Conservation (phyloP, 805 yeast genomes). For the Yarrowia porcina region DNA sequence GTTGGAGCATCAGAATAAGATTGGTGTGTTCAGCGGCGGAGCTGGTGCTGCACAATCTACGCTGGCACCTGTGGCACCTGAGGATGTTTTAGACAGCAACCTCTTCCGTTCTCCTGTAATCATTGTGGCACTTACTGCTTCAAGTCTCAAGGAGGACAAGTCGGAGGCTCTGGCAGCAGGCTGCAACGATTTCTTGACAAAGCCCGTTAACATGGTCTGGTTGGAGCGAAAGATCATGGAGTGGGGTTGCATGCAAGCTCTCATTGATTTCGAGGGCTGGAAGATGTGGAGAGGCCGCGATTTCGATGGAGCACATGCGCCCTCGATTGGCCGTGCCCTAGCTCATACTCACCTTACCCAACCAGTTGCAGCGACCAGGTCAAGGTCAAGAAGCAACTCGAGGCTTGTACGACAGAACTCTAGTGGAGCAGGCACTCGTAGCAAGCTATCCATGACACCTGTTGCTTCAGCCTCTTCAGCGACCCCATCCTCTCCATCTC, state of each 20-base stretch:
- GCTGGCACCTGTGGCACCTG: slow-evolving; percentile 32
- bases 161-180: slow-evolving; percentile 94
- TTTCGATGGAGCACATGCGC: slow-evolving; percentile 5
- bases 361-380: slow-evolving; percentile 7
- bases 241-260: slow-evolving; percentile 99
- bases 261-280: slow-evolving; percentile 95
- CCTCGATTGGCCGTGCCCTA: slow-evolving; percentile 11
- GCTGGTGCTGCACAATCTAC: slow-evolving; percentile 39
- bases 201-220: slow-evolving; percentile 95
- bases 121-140: slow-evolving; percentile 94
- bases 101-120: slow-evolving; percentile 92
- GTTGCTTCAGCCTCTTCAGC: neutral
- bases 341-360: slow-evolving; percentile 10
- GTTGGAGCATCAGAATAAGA: slow-evolving; percentile 72
- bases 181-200: slow-evolving; percentile 92
- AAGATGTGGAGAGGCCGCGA: slow-evolving; percentile 39
- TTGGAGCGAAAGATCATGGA: slow-evolving; percentile 81
- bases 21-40: slow-evolving; percentile 53
- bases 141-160: slow-evolving; percentile 78
- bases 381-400: slow-evolving; percentile 16
- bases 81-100: slow-evolving; percentile 56
- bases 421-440: neutral
- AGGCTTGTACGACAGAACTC: slow-evolving; percentile 5
- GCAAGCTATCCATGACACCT: slow-evolving; percentile 11
- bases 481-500: neutral